Conservation (phyloP, 768 basidiomycete genomes). For the Pleurotus tuoliensis region DNA sequence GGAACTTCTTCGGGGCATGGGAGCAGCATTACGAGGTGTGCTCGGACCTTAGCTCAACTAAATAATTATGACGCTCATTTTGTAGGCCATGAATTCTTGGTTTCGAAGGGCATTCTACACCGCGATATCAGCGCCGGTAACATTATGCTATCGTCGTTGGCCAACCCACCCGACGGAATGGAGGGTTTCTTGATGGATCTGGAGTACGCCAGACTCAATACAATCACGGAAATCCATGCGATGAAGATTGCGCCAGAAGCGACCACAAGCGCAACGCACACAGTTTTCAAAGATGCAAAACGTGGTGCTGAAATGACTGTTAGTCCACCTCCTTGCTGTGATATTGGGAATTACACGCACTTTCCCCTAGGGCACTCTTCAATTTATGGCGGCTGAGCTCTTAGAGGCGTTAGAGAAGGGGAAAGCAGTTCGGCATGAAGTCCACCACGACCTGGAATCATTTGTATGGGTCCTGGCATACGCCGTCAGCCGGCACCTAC, state of each 20-base stretch:
- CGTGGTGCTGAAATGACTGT: conserved; percentile 8
- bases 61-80: not conserved
- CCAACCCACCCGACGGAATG: not conserved
- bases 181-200: conserved; percentile 28
- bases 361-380: conserved; percentile 17
- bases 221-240: not conserved
- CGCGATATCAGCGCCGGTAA: conserved; percentile 17
- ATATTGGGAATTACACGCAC: not conserved
- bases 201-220: conserved; percentile 18
- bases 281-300: conserved; percentile 11
- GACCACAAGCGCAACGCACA: not conserved
- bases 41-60: not conserved
- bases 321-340: not conserved
- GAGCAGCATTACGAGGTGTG: conserved; percentile 15
- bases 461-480: conserved; percentile 9
- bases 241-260: not conserved
- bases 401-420: conserved; percentile 3
- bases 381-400: conserved; percentile 18
- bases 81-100: conserved; percentile 17
- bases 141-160: conserved; percentile 20
- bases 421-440: not conserved
- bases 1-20: conserved; percentile 14
- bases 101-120: conserved; percentile 23
- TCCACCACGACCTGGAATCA: conserved; percentile 8
- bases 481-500: not conserved